A percentile compares a stretch with the other conserved stretches of the same genome.
Conservation (phyloP, 768 basidiomycete species). For the Hypholoma fasciculare region DNA sequence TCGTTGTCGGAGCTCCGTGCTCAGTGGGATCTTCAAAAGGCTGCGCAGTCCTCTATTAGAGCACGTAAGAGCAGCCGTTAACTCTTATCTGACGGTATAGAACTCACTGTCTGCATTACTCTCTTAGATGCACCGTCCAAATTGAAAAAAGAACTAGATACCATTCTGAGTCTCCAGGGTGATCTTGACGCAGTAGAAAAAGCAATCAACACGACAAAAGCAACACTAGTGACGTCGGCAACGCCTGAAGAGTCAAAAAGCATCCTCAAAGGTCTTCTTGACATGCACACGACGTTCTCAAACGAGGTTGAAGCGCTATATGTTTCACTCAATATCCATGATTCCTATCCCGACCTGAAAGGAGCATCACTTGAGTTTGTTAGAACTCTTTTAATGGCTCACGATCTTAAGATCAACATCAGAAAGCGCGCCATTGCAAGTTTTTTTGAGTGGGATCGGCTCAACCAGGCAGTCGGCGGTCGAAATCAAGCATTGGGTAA, state of each 20-base stretch:
- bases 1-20: constrained; percentile 16
- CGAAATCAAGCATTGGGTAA: constrained; percentile 31
- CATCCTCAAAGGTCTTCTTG: constrained; percentile 20
- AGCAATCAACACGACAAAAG: constrained; percentile 14
- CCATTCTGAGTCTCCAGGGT: constrained; percentile 27
- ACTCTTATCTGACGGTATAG: background rate
- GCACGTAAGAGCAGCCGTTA: background rate
- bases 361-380: constrained; percentile 35
- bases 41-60: constrained; percentile 22
- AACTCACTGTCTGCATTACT: background rate
- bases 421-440: constrained; percentile 29
- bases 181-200: constrained; percentile 23
- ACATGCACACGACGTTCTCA: constrained; percentile 18
- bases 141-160: constrained; percentile 33
- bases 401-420: constrained; percentile 40
- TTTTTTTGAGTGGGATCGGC: constrained; percentile 37
- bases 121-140: constrained; percentile 25
- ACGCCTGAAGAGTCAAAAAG: background rate
- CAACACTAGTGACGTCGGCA: constrained; percentile 6
- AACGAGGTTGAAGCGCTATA: constrained; percentile 31
- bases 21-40: constrained; percentile 34
- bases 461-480: constrained; percentile 32
- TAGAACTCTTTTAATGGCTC: constrained; percentile 28
- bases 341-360: constrained; percentile 32
- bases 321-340: constrained; percentile 31